Conservation (phyloP, 2,329 filamentous ascomycete species). For the Pestalotiopsis sp. region DNA sequence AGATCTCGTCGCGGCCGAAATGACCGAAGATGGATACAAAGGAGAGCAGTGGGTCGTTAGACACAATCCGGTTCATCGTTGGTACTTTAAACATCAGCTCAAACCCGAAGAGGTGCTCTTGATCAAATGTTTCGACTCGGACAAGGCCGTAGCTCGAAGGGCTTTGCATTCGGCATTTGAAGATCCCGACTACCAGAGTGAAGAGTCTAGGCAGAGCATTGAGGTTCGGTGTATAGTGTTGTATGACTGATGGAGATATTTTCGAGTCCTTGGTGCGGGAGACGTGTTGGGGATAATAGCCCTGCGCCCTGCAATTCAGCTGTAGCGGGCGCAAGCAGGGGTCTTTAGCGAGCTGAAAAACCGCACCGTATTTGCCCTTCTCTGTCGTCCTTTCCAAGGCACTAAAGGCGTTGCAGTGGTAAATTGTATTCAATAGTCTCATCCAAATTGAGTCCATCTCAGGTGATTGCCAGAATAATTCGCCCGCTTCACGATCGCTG, state of each 20-base stretch:
- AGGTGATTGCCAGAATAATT: neutral
- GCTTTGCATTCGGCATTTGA: constrained; percentile 58
- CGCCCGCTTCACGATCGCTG: neutral
- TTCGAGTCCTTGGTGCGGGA: neutral
- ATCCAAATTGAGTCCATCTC: neutral
- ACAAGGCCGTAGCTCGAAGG: constrained; percentile 50
- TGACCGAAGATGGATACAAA: constrained; percentile 36
- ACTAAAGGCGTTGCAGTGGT: neutral
- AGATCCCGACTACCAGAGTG: constrained; percentile 45
- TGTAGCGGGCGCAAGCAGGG: neutral
- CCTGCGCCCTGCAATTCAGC: neutral
- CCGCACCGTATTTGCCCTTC: constrained; percentile 17
- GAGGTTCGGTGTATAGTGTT: constrained; percentile 58
- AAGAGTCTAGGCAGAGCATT: constrained; percentile 53
- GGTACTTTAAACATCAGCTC: constrained; percentile 55
- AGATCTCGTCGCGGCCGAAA: constrained; percentile 40
- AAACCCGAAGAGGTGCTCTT: constrained; percentile 53
- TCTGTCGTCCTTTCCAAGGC: constrained; percentile 15
- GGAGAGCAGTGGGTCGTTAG: constrained; percentile 42
- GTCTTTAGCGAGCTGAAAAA: neutral
- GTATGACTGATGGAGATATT: constrained; percentile 29
- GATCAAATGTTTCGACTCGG: constrained; percentile 62
- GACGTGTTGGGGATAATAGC: neutral
- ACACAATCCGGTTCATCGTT: constrained; percentile 42
- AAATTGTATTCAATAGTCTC: neutral